Base-by-base conservation (phyloP, 768 basidiomycete species). In the Austroboletus eburneus region DNA sequence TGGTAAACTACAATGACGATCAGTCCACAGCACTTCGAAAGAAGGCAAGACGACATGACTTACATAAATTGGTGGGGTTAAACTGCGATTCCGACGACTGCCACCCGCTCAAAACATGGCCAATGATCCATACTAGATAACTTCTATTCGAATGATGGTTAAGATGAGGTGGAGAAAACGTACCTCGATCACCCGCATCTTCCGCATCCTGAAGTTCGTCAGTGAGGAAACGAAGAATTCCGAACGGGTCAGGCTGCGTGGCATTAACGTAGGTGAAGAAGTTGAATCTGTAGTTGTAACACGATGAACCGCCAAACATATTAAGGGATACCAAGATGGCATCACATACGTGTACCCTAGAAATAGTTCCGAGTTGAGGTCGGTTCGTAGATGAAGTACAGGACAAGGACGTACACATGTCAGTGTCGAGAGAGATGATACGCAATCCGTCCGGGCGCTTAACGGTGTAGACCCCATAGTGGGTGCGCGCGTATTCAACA, bases 161-260 rank as follows among this genome's bases (percentile, higher is more conserved):
- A 18, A 14, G 5, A 30, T 6, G 12, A 6, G 30, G 23, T 1
- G 5, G 8, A 7, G n/a, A 3, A 23, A 24, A 9, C 61, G 12
- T 46, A 69, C 75, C 74, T 54, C 73, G 59, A 29, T 76, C 71
- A 2, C 73, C 73, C 0, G 64, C 61, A 42, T 78, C 76, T 49
- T 78, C 77, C 0, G 76, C 74, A n/a, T 65, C 72, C 51, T 78
- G 77, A 9, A 79, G 67, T 43, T 77, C 77, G 33, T 76, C 72
- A 2, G 77, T 77, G 39, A 78, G 54, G 62, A 72, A 78, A 16
- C 71, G 64, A 33, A 78, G 63, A 64, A 77, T 74, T n/a, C 77
- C 77, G 18, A 70, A 76, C 27, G 65, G 61, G 51, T 78, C 77
- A 4, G 69, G 64, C 17, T 63, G 49, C 8, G 67, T 69, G 29